Percentiles rank a stretch among this genome's conserved stretches.
Evolutionary conservation across 768 basidiomycete genomes (phyloP).

Genomic region (Mycena vitilis): DNA sequence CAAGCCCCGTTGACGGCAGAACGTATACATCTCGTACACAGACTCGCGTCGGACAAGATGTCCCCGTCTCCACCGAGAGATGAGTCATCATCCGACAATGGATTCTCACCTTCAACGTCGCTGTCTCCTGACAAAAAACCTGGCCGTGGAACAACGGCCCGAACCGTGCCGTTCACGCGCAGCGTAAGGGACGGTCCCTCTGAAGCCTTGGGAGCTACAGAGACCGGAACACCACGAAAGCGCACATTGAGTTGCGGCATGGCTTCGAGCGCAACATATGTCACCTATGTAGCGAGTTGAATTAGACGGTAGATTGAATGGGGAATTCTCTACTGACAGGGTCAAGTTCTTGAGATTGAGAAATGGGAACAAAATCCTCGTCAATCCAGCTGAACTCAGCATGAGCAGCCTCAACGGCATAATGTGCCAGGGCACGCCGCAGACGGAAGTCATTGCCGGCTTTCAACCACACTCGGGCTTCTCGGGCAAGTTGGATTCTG

Average conservation of each 20-base stretch:
- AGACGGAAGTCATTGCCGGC: no score
- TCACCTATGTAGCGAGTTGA: conserved; percentile 26
- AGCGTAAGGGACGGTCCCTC: no score
- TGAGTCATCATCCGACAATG: no score
- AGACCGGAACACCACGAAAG: neutral
- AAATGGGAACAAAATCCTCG: conserved; percentile 39
- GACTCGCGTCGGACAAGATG: conserved; percentile 27
- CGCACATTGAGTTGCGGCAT: conserved; percentile 4
- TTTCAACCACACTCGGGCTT: no score
- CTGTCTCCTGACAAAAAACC: no score
- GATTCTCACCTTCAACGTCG: neutral
- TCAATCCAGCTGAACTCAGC: conserved; percentile 44
- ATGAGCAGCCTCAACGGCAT: conserved; percentile 41
- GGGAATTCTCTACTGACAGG: neutral
- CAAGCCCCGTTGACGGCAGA: conserved; percentile 33
- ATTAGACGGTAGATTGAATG: neutral
- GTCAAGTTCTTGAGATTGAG: conserved; percentile 32
- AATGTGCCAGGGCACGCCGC: no score
- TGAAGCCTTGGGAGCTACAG: no score
- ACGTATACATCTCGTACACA: conserved; percentile 42
- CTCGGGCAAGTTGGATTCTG: no score
- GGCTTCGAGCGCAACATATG: neutral
- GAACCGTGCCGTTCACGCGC: no score
- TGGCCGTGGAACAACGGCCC: no score
- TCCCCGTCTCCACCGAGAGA: no score